Evolutionary conservation across 2,329 filamentous ascomycete genomes (phyloP), one percentile per base, ranked within the genome.

Genomic region (Pseudopithomyces chartarum): DNA sequence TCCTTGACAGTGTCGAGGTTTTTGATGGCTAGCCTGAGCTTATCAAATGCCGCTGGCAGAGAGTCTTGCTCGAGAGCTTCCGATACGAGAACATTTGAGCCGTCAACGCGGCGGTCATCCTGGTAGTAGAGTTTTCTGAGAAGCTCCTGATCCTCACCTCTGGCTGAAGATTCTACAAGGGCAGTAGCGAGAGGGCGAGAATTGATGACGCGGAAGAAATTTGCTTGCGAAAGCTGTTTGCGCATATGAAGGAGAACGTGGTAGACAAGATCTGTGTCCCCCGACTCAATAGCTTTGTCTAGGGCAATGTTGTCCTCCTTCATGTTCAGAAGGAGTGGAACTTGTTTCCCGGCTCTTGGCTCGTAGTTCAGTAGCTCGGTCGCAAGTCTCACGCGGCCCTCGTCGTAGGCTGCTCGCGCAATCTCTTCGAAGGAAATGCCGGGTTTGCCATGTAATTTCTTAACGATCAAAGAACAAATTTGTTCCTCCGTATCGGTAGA

Each of bases 41-140:
- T 98, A 74, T 98, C 95, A 1, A 85, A 84, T 5, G 90, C 85
- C 0, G 87, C 88, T 33, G 87, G 83, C 23, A 87, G 81, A 60
- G 90, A 87, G 0, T 87, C 83, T 69, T 95, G 90, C 4, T 83
- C 79, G 7, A 99, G 81, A 0, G 93, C 91, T 76, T 99, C 94
- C 19, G 87, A 86, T 13, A 99, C 81, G 57, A 98, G 90, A 1
- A 99, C 87, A 56, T 92, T 90, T 0, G 94, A 90, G 2, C 95
- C 92, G 62, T 98, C 95, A 5, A 92, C 81, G 3, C 93, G 87
- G 5, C 94, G 87, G 73, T 99, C 95, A 68, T 98, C 95, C 78
- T 98, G 95, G 73, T 99, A 99, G 79, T 95, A 99, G 3, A 99
- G 81, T 71, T 98, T 95, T 70, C 98, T 99, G 23, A 99, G 85